Evolutionary conservation across 2,329 filamentous ascomycete species (phyloP), one percentile per base, ranked within the genome.

Genomic region (Lomentospora prolificans): DNA sequence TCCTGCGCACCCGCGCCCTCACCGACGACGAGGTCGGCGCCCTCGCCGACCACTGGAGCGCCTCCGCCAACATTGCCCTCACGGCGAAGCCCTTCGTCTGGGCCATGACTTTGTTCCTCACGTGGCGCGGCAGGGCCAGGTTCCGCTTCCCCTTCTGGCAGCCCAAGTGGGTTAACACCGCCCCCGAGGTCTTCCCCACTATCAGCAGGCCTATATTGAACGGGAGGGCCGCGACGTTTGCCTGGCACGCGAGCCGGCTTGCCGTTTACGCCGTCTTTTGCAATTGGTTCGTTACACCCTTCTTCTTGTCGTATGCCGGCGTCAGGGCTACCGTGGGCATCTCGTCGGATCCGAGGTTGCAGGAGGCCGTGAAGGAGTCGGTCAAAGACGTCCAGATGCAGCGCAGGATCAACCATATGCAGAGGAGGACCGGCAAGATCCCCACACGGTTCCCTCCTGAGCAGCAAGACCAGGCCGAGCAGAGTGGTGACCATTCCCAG

Each of bases 71-170:
- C 33, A 68, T 66, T n/a, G 56, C 66, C 5, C 57, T 64, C 10
- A 68, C 64, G 60, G 62, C 64, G 53, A 60, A 63, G 57, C 63
- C 67, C 17, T 58, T 66, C 22, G 57, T 63, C 1, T 1, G 61
- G 0, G 61, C 57, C 17, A 12, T 65, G 1, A 64, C 69, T 4
- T 57, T 53, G 2, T 60, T 57, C 48, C 28, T 68, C 52, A 57
- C 69, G 1, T 67, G 62, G 31, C 57, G 60, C 8, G 64, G 65
- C 3, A 66, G 68, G 41, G 60, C 60, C 19, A 68, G 62, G 3
- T 73, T 69, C 60, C 66, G 64, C 4, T 75, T 76, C 59, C 72
- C 73, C 14, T 65, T 75, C 41, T 71, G 66, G 61, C 65, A 62
- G 36, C 71, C 72, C 2, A 66, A 68, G 48, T 60, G 63, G 36